Base-by-base conservation (phyloP, 495 filamentous ascomycete genomes). In the Clohesyomyces aquaticus region DNA sequence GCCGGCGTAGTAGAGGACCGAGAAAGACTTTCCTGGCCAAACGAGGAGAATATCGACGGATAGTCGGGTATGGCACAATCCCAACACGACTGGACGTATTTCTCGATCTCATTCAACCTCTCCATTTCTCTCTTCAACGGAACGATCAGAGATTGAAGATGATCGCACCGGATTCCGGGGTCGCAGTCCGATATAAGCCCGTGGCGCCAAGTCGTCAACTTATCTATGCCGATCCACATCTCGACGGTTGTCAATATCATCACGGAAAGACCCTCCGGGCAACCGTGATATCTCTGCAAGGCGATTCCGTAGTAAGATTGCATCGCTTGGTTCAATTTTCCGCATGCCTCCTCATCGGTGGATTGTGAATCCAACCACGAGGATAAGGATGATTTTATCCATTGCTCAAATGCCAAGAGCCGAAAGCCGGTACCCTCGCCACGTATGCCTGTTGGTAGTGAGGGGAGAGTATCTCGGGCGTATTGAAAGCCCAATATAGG, bases 131-230 rank as follows among this genome's bases (percentile, higher is more conserved):
- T 63, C 23, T 65, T 72, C 3, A 69, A 73, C 0, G 80, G 78
- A 3, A 89, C 70, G 1, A 87, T 52, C 4, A 88, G 67, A 0
- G 74, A 71, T 10, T 82, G 29, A 9, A 88, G 75, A 0, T 80
- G 18, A 2, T 52, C 62, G 0, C 50, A n/a, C 0, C 78, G 76
- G 38, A 89, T 72, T 1, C 73, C 79, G 0, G 81, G 74, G 12
- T 80, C 70, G 63, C 87, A 89, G 0, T 87, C 70, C 0, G 26
- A 48, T 0, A 90, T 65, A 3, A 86, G 50, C 0, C 68, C 56
- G 52, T 76, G 74, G 0, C 65, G 55, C 0, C 57, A 18, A 3
- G 77, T 73, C 0, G 83, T 81, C 12, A 75, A 73, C 49, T 38
- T 38, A 38, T 38, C 32, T 6, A 6, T 6, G 6, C 6, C 6